Conservation (phyloP, 352 stramenopile species). For the Pythium graminicola region DNA sequence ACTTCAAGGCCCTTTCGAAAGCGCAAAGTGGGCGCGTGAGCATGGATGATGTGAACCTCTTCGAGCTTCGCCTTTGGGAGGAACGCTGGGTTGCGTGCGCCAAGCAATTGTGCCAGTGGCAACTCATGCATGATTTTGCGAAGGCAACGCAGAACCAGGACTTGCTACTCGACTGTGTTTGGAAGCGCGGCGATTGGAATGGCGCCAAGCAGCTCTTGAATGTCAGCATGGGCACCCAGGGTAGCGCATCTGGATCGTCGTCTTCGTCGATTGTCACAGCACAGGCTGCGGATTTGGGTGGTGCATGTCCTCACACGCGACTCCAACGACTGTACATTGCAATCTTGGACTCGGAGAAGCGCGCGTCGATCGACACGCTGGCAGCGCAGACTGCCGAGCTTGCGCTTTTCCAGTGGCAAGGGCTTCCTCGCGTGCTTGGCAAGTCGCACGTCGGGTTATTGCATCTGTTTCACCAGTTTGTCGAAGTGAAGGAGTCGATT, state of each 20-base stretch:
- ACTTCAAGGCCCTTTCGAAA: constrained; percentile 78
- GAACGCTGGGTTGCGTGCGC: constrained; percentile 88
- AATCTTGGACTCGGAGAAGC: constrained; percentile 80
- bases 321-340: constrained; percentile 86
- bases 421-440: constrained; percentile 71
- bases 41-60: constrained; percentile 78
- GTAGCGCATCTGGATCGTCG: not conserved
- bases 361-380: constrained; percentile 54
- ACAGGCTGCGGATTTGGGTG: constrained; percentile 1
- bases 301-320: constrained; percentile 62
- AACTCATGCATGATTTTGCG: constrained; percentile 89
- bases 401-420: constrained; percentile 86
- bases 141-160: constrained; percentile 90
- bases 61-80: constrained; percentile 84
- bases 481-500: constrained; percentile 90
- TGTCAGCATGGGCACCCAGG: constrained; percentile 14
- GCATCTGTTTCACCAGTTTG: constrained; percentile 88
- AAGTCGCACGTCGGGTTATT: constrained; percentile 77
- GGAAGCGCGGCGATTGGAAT: constrained; percentile 89
- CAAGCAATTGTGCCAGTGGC: constrained; percentile 90
- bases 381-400: constrained; percentile 71
- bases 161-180: constrained; percentile 88
- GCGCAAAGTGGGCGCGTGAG: constrained; percentile 61
- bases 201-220: constrained; percentile 72
- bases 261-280: not conserved